Percentiles rank a stretch among this genome's conserved stretches.
These are phyloP conservation scores for Polygonum maritimum DNA, from an alignment of 148 eudicot species.

Conservation along the genomic window DNA sequence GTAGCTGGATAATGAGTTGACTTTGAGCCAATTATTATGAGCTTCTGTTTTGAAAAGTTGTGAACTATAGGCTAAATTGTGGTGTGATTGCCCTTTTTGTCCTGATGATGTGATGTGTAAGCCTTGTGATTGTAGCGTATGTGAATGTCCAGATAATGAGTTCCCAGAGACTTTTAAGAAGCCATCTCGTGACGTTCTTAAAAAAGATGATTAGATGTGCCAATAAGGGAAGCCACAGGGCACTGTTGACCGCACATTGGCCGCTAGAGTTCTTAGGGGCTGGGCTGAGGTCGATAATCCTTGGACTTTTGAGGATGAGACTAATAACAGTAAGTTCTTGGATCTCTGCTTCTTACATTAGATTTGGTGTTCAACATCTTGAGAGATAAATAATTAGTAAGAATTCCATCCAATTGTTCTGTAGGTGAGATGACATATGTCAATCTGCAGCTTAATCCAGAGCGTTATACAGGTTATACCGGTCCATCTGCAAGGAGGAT, in stretches of 20 bases:
- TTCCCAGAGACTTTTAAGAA: conserved; percentile 68
- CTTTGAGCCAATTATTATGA: neutral
- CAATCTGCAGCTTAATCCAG: conserved; percentile 82
- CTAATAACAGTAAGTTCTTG: conserved; percentile 56
- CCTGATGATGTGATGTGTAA: conserved; percentile 87
- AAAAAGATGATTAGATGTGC: conserved; percentile 56
- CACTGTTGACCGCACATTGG: conserved; percentile 77
- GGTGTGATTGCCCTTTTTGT: conserved; percentile 97
- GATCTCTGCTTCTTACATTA: neutral
- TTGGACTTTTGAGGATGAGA: conserved; percentile 87
- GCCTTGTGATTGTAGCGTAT: conserved; percentile 79
- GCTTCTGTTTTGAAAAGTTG: neutral
- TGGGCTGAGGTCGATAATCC: conserved; percentile 81
- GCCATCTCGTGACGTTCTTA: conserved; percentile 35
- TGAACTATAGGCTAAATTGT: conserved; percentile 52
- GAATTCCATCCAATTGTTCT: neutral
- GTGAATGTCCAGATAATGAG: conserved; percentile 87
- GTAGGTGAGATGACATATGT: conserved; percentile 98
- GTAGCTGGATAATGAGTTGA: neutral
- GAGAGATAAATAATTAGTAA: neutral
- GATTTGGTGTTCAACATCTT: neutral
- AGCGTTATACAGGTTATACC: conserved; percentile 79
- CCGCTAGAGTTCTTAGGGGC: conserved; percentile 54
- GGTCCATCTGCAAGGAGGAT: conserved; percentile 94
- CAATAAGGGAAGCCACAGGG: conserved; percentile 87